Evolutionary conservation across 768 basidiomycete species (phyloP).

Genomic region (Podaxis carcinomalis): DNA sequence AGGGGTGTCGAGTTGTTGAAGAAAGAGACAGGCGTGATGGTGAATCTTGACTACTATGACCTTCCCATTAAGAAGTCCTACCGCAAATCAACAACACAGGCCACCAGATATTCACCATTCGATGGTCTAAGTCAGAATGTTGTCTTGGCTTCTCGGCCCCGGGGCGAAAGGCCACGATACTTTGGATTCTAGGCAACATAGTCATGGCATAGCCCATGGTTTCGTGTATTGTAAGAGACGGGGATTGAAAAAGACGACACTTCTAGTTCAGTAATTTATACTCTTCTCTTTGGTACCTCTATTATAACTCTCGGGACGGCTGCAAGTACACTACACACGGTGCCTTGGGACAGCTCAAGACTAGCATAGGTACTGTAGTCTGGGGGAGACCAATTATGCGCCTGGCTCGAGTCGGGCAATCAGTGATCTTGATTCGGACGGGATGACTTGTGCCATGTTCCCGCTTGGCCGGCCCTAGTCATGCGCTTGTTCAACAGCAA

Average conservation of each 20-base stretch:
- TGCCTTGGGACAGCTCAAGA: too few species aligned
- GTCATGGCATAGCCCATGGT: too few species aligned
- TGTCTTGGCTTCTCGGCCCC: background rate
- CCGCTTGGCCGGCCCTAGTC: background rate
- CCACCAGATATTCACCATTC: background rate
- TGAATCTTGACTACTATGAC: background rate
- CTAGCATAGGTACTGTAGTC: too few species aligned
- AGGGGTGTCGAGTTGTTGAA: background rate
- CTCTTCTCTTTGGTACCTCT: too few species aligned
- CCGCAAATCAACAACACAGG: background rate
- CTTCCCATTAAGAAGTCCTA: background rate
- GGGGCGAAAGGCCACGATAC: background rate
- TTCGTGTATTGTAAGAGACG: too few species aligned
- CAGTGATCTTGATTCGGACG: too few species aligned
- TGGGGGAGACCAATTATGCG: too few species aligned
- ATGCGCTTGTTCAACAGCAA: background rate
- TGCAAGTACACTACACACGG: too few species aligned
- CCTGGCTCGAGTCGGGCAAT: too few species aligned
- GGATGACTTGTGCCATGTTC: background rate
- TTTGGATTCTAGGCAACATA: background rate
- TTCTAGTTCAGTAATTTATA: too few species aligned
- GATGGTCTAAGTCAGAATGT: background rate
- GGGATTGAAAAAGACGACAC: too few species aligned
- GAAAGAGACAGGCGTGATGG: background rate
- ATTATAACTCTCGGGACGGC: too few species aligned